These are phyloP conservation scores for Penicillium malachiteum DNA, from an alignment of 495 filamentous ascomycete genomes.

Conservation along the genomic window DNA sequence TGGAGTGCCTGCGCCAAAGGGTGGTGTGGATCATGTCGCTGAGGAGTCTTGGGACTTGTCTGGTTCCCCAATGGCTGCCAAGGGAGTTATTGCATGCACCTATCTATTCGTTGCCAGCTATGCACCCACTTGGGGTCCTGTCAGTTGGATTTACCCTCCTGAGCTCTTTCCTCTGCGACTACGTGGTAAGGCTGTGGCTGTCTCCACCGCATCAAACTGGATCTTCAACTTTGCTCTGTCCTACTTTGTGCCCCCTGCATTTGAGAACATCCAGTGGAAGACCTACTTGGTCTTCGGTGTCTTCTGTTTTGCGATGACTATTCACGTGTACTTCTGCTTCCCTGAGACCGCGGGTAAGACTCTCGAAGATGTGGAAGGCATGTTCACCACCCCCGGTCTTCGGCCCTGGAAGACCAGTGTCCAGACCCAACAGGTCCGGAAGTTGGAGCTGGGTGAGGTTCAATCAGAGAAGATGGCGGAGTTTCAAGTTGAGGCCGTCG, in stretches of 20 bases:
- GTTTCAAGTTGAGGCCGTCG: conserved; percentile 13
- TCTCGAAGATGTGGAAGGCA: conserved; percentile 69
- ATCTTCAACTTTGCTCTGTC: conserved; percentile 77
- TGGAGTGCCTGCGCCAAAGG: conserved; percentile 51
- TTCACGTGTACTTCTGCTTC: conserved; percentile 80
- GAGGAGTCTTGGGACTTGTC: conserved; percentile 43
- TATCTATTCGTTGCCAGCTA: conserved; percentile 67
- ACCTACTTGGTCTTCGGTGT: conserved; percentile 74
- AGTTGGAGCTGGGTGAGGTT: conserved; percentile 29
- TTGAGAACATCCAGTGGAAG: conserved; percentile 71
- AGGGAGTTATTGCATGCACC: conserved; percentile 61
- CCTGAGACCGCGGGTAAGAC: conserved; percentile 82
- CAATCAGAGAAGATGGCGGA: conserved; percentile 28
- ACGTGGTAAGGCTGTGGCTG: conserved; percentile 67
- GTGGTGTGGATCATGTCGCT: conserved; percentile 36
- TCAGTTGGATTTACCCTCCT: conserved; percentile 66
- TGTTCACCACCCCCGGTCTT: conserved; percentile 64
- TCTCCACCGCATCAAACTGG: conserved; percentile 73
- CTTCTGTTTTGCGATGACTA: conserved; percentile 68
- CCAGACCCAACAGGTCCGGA: conserved; percentile 29
- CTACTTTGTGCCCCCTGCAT: conserved; percentile 75
- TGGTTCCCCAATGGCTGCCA: conserved; percentile 36
- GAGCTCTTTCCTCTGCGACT: conserved; percentile 67
- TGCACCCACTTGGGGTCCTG: conserved; percentile 60
- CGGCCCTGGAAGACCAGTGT: conserved; percentile 67